Percentiles rank a stretch among this genome's conserved stretches.
These are phyloP conservation scores for Dichotomocladium elegans DNA, from an alignment of 371 early-diverging fungal genomes.

Conservation along the genomic window DNA sequence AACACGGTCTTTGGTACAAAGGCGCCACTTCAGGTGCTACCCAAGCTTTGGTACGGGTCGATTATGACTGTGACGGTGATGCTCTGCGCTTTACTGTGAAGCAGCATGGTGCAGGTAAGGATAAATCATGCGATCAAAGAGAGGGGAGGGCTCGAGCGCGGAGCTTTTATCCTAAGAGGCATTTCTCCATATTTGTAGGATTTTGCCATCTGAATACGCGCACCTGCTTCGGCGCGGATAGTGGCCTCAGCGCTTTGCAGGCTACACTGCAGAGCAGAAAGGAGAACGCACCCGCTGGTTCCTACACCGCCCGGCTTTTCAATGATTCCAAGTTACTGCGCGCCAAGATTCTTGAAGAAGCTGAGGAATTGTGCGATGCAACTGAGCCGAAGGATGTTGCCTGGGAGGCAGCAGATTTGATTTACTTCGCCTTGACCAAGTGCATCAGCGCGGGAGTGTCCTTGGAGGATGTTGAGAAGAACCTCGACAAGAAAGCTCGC, in stretches of 20 bases:
- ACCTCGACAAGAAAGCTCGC: slow-evolving; percentile 77
- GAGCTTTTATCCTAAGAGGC: background rate
- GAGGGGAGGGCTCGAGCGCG: no score
- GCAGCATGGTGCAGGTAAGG: slow-evolving; percentile 80
- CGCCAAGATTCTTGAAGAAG: slow-evolving; percentile 96
- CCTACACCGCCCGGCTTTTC: slow-evolving; percentile 91
- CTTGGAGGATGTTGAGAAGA: slow-evolving; percentile 82
- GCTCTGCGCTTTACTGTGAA: slow-evolving; percentile 83
- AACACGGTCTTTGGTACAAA: slow-evolving; percentile 94
- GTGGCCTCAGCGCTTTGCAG: slow-evolving; percentile 73
- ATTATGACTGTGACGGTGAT: slow-evolving; percentile 91
- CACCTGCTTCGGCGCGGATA: slow-evolving; percentile 86
- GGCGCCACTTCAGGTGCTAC: slow-evolving; percentile 92
- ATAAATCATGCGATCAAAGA: background rate
- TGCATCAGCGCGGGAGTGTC: slow-evolving; percentile 80
- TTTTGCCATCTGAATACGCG: slow-evolving; percentile 93
- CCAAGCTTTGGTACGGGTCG: slow-evolving; percentile 74
- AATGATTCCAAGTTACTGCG: slow-evolving; percentile 74
- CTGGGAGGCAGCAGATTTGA: slow-evolving; percentile 94
- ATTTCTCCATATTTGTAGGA: slow-evolving; percentile 44
- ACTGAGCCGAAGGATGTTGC: slow-evolving; percentile 74
- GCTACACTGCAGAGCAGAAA: slow-evolving; percentile 64
- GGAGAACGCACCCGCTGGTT: slow-evolving; percentile 74
- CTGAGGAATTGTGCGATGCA: slow-evolving; percentile 89
- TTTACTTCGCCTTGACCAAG: slow-evolving; percentile 92